Evolutionary conservation across 2,329 filamentous ascomycete genomes (phyloP).

Genomic region (Aphanocladium album): DNA sequence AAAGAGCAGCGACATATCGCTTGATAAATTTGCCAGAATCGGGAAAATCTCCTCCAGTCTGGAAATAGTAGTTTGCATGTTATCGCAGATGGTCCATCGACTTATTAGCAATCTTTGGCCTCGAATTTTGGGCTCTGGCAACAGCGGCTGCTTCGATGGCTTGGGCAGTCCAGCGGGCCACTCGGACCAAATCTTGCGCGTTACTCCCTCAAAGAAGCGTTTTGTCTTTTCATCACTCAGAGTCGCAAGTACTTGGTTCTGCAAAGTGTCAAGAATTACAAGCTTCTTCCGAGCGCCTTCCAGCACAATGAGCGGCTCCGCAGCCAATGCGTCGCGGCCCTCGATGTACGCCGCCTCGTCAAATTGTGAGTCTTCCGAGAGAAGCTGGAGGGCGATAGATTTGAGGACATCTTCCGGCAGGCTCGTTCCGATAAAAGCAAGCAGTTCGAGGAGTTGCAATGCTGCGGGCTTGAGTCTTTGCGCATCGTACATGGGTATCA

Average conservation of each 20-base stretch:
- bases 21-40: background rate
- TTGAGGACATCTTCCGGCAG: slow-evolving; percentile 7
- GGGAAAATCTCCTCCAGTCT: slow-evolving; percentile 5
- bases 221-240: background rate
- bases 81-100: slow-evolving; percentile 5
- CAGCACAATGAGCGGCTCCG: background rate
- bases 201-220: background rate
- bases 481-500: background rate
- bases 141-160: slow-evolving; percentile 1
- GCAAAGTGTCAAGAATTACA: slow-evolving; percentile 1
- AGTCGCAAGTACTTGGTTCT: slow-evolving; percentile 3
- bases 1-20: background rate
- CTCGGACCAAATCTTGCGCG: slow-evolving; percentile 3
- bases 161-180: slow-evolving; percentile 10
- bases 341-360: slow-evolving; percentile 6
- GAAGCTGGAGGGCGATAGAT: background rate
- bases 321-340: slow-evolving; percentile 1
- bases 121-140: slow-evolving; percentile 8
- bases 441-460: slow-evolving; percentile 3
- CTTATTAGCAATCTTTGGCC: background rate
- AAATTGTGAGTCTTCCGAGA: background rate
- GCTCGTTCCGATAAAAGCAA: background rate
- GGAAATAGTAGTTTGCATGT: background rate
- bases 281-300: slow-evolving; percentile 1
- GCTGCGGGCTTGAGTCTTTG: background rate